A percentile compares a stretch with the other conserved stretches of the same genome.
Conservation (phyloP, 169 alveolate species). For the Eimeria falciformis region DNA sequence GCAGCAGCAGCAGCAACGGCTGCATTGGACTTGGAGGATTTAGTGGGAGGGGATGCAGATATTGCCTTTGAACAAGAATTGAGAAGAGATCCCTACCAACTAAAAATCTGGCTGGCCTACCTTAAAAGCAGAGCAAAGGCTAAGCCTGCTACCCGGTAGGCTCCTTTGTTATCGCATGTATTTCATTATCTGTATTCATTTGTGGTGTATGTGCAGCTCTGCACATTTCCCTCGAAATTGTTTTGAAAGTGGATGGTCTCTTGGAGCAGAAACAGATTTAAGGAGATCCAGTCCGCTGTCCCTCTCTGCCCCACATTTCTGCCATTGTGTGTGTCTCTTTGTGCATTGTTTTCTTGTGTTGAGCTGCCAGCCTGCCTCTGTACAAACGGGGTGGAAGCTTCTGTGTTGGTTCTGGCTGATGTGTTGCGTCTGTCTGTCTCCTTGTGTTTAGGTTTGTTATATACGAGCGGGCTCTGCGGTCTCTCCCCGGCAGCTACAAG, state of each 20-base stretch:
- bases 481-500: slow-evolving; percentile 78
- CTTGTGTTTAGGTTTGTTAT: slow-evolving; percentile 37
- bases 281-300: background rate
- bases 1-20: slow-evolving; percentile 32
- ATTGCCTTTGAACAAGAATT: slow-evolving; percentile 77
- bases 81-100: slow-evolving; percentile 69
- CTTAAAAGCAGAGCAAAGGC: slow-evolving; percentile 63
- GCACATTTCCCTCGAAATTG: background rate
- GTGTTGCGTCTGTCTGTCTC: background rate
- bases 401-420: too few relatives aligned
- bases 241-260: background rate
- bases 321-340: background rate
- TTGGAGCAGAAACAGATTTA: background rate
- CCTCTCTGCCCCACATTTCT: background rate
- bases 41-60: slow-evolving; percentile 65
- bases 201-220: background rate
- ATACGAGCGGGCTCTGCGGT: slow-evolving; percentile 76
- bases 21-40: slow-evolving; percentile 5
- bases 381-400: too few relatives aligned
- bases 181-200: background rate
- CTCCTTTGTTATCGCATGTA: background rate
- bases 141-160: slow-evolving; percentile 52
- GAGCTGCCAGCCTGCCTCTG: background rate
- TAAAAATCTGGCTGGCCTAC: slow-evolving; percentile 74
- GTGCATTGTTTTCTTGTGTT: background rate